phyloP scores from a whole-genome alignment of 1,139 yeast species.

The Hansenula sp. region DNA sequence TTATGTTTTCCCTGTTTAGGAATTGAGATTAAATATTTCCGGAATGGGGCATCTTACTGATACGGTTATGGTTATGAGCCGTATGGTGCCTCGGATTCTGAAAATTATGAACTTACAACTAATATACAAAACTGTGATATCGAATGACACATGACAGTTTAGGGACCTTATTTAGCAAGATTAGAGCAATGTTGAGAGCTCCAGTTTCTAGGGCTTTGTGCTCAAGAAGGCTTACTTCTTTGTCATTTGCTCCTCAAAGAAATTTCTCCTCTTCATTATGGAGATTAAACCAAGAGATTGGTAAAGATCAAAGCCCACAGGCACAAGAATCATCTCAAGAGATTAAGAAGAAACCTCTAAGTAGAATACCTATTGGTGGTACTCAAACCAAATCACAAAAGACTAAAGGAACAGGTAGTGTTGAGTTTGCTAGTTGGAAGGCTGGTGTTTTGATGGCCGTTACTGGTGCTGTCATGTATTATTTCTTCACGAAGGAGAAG shows the following conservation, averaged over 20 bases:
- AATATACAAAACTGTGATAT: too few relatives aligned
- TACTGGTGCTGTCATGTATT: slow-evolving; percentile 69
- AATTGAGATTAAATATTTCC: background rate
- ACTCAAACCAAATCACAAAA: slow-evolving; percentile 34
- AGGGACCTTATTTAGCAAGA: too few relatives aligned
- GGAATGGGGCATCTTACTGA: too few relatives aligned
- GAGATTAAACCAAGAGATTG: slow-evolving; percentile 12
- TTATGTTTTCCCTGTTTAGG: slow-evolving; percentile 15
- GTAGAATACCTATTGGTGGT: slow-evolving; percentile 56
- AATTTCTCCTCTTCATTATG: slow-evolving; percentile 14
- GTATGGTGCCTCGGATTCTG: too few relatives aligned
- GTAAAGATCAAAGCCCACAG: slow-evolving; percentile 2
- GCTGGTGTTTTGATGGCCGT: slow-evolving; percentile 63
- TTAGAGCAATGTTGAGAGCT: slow-evolving; percentile 9
- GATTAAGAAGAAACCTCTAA: slow-evolving; percentile 39
- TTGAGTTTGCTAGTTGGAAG: slow-evolving; percentile 87
- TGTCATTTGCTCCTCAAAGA: background rate
- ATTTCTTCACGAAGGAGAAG: slow-evolving; percentile 68
- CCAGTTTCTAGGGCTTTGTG: background rate
- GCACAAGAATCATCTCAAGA: slow-evolving; percentile 5
- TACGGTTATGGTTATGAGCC: too few relatives aligned
- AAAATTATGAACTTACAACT: too few relatives aligned
- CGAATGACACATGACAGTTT: too few relatives aligned
- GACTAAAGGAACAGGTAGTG: slow-evolving; percentile 27
- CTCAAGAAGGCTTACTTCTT: background rate